Percentiles rank a stretch among this genome's conserved stretches.
Conservation (phyloP, 768 basidiomycete species). For the Serpula lacrymans region DNA sequence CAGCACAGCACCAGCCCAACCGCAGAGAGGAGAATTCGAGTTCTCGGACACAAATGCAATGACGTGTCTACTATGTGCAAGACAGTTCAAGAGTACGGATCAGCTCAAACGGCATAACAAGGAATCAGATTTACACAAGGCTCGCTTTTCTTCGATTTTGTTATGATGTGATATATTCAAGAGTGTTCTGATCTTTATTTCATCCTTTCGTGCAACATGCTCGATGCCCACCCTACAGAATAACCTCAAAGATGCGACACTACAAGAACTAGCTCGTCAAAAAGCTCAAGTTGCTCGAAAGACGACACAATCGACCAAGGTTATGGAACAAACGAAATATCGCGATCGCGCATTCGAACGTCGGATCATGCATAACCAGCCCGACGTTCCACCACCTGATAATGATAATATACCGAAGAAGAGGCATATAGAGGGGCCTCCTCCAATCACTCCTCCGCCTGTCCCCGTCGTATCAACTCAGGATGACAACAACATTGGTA, state of each 20-base stretch:
- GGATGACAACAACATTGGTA: slow-evolving; percentile 86
- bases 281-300: slow-evolving; percentile 52
- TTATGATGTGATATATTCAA: slow-evolving; percentile 16
- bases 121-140: slow-evolving; percentile 97
- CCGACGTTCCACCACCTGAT: slow-evolving; percentile 70
- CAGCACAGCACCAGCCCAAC: slow-evolving; percentile 33
- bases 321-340: slow-evolving; percentile 71
- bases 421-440: slow-evolving; percentile 50
- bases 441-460: slow-evolving; percentile 59
- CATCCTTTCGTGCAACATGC: slow-evolving; percentile 6
- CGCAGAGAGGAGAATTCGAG: slow-evolving; percentile 66
- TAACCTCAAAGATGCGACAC: slow-evolving; percentile 72
- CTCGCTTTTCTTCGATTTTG: slow-evolving; percentile 43
- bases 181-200: slow-evolving; percentile 28
- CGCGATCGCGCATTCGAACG: slow-evolving; percentile 94
- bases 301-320: slow-evolving; percentile 18
- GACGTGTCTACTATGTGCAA: slow-evolving; percentile 86
- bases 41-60: slow-evolving; percentile 73
- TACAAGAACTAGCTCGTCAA: slow-evolving; percentile 72
- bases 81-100: slow-evolving; percentile 88
- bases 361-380: slow-evolving; percentile 87
- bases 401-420: slow-evolving; percentile 46
- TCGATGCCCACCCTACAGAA: slow-evolving; percentile 49
- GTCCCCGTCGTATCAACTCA: slow-evolving; percentile 66
- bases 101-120: slow-evolving; percentile 87